These are phyloP conservation scores for Hippophae gyantsensis DNA, from an alignment of 306 rosid genomes.

Conservation along the genomic window DNA sequence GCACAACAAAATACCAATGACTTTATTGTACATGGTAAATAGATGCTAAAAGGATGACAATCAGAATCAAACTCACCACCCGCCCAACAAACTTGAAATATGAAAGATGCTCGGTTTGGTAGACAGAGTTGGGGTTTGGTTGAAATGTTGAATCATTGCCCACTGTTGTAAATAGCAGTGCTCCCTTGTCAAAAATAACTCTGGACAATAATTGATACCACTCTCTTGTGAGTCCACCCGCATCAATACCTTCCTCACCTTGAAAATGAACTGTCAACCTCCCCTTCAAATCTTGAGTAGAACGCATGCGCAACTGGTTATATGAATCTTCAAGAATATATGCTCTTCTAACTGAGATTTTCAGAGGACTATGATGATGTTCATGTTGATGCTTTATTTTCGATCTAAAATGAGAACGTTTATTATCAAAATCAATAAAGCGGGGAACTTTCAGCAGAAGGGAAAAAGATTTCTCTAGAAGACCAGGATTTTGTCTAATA, in stretches of 20 bases:
- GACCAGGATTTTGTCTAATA: slow-evolving; percentile 88
- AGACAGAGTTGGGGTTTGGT: slow-evolving; percentile 94
- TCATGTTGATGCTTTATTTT: slow-evolving; percentile 95
- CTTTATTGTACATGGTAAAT: slow-evolving; percentile 5
- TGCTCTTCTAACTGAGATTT: slow-evolving; percentile 92
- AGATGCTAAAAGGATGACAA: slow-evolving; percentile 11
- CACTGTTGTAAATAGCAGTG: slow-evolving; percentile 86
- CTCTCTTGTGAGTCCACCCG: slow-evolving; percentile 96
- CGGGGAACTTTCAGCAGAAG: slow-evolving; percentile 88
- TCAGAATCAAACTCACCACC: slow-evolving; percentile 61
- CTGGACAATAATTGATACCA: slow-evolving; percentile 92
- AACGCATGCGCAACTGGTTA: slow-evolving; percentile 90
- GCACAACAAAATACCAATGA: slow-evolving; percentile 23
- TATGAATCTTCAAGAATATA: slow-evolving; percentile 94
- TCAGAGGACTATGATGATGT: slow-evolving; percentile 83
- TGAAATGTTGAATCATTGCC: slow-evolving; percentile 94
- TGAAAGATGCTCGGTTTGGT: slow-evolving; percentile 94
- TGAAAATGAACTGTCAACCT: slow-evolving; percentile 95
- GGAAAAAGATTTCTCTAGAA: slow-evolving; percentile 89
- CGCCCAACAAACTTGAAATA: slow-evolving; percentile 96
- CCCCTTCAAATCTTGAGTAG: slow-evolving; percentile 78
- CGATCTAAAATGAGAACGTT: slow-evolving; percentile 89
- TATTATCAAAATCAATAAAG: slow-evolving; percentile 85
- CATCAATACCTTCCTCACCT: slow-evolving; percentile 99
- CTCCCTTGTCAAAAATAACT: slow-evolving; percentile 95